phyloP scores from a whole-genome alignment of 2,329 filamentous ascomycete genomes.

The Paecilomyces variotii region DNA sequence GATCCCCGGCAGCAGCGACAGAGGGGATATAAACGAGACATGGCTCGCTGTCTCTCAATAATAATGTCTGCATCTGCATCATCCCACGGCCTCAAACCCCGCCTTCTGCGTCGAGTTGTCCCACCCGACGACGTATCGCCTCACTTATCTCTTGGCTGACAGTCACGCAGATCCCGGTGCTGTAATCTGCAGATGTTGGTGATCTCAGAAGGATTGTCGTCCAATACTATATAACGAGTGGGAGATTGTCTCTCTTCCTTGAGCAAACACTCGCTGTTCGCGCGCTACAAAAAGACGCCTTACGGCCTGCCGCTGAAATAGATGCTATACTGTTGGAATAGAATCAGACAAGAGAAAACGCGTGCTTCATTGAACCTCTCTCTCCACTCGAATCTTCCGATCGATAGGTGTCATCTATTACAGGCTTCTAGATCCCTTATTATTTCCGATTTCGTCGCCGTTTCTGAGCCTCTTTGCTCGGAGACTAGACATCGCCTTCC shows the following conservation, averaged over 20 bases:
- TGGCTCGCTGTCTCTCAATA: too few relatives aligned
- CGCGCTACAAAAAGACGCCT: constrained; percentile 1
- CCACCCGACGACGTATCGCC: not conserved
- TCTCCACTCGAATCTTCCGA: constrained; percentile 8
- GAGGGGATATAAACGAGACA: not conserved
- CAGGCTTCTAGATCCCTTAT: constrained; percentile 1
- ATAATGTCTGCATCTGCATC: not conserved
- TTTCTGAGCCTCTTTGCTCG: not conserved
- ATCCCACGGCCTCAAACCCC: not conserved
- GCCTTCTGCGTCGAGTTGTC: not conserved
- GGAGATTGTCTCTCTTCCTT: not conserved
- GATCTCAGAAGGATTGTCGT: not conserved
- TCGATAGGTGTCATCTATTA: constrained; percentile 1
- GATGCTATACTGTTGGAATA: constrained; percentile 15
- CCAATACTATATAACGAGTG: not conserved
- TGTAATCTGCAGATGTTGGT: not conserved
- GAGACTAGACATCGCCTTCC: not conserved
- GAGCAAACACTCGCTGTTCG: not conserved
- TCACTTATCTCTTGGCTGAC: not conserved
- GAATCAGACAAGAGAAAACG: not conserved
- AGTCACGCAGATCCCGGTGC: not conserved
- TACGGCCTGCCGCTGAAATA: constrained; percentile 19
- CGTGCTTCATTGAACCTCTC: not conserved
- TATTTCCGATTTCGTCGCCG: not conserved
- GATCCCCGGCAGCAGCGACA: not conserved